phyloP scores from a whole-genome alignment of 768 basidiomycete species.

The Obba rivulosa region DNA sequence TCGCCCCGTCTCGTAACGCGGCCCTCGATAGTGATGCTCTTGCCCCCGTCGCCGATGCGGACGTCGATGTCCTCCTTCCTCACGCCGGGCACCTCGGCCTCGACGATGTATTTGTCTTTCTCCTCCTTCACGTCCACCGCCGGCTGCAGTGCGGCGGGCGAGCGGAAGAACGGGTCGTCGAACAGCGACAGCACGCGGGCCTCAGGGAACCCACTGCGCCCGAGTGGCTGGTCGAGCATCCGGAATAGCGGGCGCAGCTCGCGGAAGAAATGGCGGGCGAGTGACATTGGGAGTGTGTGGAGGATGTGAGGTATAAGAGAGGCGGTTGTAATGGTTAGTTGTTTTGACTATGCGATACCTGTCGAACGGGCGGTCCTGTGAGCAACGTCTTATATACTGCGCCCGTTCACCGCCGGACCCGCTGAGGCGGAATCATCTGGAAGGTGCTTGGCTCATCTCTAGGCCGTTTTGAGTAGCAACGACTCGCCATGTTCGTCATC shows the following conservation, averaged over 20 bases:
- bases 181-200: slow-evolving; percentile 28
- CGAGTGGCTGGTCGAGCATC: slow-evolving; percentile 67
- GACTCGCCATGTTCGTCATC: too few species aligned
- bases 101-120: slow-evolving; percentile 58
- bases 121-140: slow-evolving; percentile 67
- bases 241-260: slow-evolving; percentile 75
- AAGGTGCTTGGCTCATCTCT: too few species aligned
- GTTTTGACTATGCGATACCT: not conserved
- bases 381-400: not conserved
- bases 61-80: slow-evolving; percentile 73
- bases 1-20: slow-evolving; percentile 30
- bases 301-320: not conserved
- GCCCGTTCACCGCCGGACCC: not conserved
- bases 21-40: slow-evolving; percentile 70
- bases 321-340: not conserved
- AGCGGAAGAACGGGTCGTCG: slow-evolving; percentile 45
- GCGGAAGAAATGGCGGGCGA: slow-evolving; percentile 35
- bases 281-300: slow-evolving; percentile 15
- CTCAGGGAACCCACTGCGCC: slow-evolving; percentile 28
- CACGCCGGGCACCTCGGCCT: slow-evolving; percentile 76
- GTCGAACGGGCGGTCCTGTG: not conserved
- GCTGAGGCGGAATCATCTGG: slow-evolving; percentile 1
- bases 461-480: too few species aligned
- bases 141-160: slow-evolving; percentile 35
- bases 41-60: slow-evolving; percentile 63